Percentiles rank a stretch among this genome's conserved stretches.
Evolutionary conservation across 768 basidiomycete genomes (phyloP).

Genomic region (Xerocomellus chrysenteron): DNA sequence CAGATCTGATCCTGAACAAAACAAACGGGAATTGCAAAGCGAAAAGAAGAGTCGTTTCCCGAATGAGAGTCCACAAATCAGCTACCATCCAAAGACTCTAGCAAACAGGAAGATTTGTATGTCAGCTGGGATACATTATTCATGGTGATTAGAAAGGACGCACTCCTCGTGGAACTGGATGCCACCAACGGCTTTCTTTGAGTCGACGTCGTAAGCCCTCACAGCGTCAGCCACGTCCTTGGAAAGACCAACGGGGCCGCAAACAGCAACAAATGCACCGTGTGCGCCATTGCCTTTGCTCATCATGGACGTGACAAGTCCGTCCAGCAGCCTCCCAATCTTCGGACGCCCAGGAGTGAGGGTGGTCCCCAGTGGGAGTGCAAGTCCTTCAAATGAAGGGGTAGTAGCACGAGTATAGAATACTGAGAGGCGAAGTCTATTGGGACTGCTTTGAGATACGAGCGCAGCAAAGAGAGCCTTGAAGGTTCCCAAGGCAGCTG

Average conservation of each 20-base stretch:
- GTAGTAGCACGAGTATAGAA: conserved; percentile 52
- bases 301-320: conserved; percentile 41
- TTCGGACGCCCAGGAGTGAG: conserved; percentile 55
- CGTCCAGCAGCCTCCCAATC: conserved; percentile 44
- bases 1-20: background rate
- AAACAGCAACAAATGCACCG: conserved; percentile 42
- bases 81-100: conserved; percentile 29
- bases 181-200: conserved; percentile 35
- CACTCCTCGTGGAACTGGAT: conserved; percentile 41
- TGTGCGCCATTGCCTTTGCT: conserved; percentile 24
- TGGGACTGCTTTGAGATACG: conserved; percentile 40
- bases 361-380: conserved; percentile 31
- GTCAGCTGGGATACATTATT: background rate
- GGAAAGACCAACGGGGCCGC: conserved; percentile 40
- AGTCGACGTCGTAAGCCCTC: conserved; percentile 23
- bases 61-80: background rate
- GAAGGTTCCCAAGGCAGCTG: conserved; percentile 47
- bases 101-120: background rate
- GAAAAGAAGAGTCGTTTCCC: background rate
- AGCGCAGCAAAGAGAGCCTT: conserved; percentile 37
- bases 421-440: conserved; percentile 49
- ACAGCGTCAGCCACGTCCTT: conserved; percentile 35
- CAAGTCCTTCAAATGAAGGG: conserved; percentile 11
- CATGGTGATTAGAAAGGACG: conserved; percentile 18
- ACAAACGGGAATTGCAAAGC: too few relatives aligned